Percentiles rank a stretch among this genome's conserved stretches.
Evolutionary conservation across 768 basidiomycete genomes (phyloP).

Genomic region (Phylloporus arenicola): DNA sequence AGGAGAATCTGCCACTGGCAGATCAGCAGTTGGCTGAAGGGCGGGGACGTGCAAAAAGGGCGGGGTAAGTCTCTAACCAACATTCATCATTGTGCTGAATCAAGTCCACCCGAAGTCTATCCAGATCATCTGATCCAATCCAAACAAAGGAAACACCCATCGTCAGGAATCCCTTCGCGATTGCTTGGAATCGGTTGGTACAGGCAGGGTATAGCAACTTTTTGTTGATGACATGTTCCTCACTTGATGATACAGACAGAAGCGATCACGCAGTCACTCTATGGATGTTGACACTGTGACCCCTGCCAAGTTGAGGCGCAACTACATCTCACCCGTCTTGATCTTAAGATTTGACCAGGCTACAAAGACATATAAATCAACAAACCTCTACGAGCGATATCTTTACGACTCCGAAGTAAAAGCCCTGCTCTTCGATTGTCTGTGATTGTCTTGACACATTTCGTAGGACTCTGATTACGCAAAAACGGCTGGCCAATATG

Average conservation of each 20-base stretch:
- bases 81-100: background rate
- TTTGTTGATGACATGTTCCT: background rate
- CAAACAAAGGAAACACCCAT: background rate
- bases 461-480: background rate
- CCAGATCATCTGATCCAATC: background rate
- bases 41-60: background rate
- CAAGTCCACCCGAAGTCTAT: background rate
- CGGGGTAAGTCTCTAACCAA: background rate
- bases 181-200: constrained; percentile 19
- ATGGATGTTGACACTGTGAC: constrained; percentile 5
- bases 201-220: constrained; percentile 9
- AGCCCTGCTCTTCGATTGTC: background rate
- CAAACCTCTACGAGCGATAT: constrained; percentile 2
- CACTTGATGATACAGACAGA: constrained; percentile 12
- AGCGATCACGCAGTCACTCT: constrained; percentile 24
- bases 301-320: constrained; percentile 21
- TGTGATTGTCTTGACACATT: background rate
- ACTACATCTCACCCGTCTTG: background rate
- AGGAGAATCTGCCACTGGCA: background rate
- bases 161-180: constrained; percentile 14
- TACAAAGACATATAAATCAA: constrained; percentile 1
- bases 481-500: background rate
- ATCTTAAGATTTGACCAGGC: constrained; percentile 1
- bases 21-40: background rate
- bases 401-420: constrained; percentile 9